phyloP scores from a whole-genome alignment of 495 filamentous ascomycete species.

The Penicillium lividum region DNA sequence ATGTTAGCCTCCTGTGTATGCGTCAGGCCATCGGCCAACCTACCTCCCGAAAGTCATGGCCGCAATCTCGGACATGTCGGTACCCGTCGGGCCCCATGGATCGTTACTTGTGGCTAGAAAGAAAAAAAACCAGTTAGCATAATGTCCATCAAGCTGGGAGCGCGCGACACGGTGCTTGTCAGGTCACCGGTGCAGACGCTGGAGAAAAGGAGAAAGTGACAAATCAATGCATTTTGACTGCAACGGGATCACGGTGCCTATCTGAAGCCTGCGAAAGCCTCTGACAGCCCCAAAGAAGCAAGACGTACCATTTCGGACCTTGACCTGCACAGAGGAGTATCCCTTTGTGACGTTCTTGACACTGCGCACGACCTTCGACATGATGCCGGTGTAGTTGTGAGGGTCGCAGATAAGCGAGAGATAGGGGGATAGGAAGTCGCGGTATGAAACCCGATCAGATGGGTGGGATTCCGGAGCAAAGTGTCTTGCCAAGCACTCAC shows the following conservation, averaged over 20 bases:
- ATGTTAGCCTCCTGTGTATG: constrained; percentile 17
- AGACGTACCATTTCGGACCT: constrained; percentile 95
- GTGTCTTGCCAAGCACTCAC: constrained; percentile 28
- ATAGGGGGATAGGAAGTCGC: constrained; percentile 5
- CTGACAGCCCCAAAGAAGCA: not conserved
- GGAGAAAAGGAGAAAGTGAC: not conserved
- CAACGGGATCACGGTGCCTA: not conserved
- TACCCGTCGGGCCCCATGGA: constrained; percentile 97
- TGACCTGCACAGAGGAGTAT: constrained; percentile 95
- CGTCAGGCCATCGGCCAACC: constrained; percentile 25
- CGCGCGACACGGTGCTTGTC: not conserved
- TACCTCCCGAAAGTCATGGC: constrained; percentile 97
- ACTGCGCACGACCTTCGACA: constrained; percentile 97
- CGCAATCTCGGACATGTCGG: constrained; percentile 98
- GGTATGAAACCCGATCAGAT: constrained; percentile 14
- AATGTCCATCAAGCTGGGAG: not conserved
- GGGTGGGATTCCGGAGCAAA: constrained; percentile 9
- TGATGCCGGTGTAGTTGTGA: constrained; percentile 44
- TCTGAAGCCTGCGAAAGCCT: not conserved
- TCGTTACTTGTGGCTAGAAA: constrained; percentile 92
- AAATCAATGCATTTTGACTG: not conserved
- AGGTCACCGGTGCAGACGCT: not conserved
- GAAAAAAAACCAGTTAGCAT: constrained; percentile 12
- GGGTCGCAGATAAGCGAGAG: constrained; percentile 11
- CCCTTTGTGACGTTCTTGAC: constrained; percentile 99